Base-by-base conservation (phyloP, 768 basidiomycete species). In the Pisolithus marmoratus region DNA sequence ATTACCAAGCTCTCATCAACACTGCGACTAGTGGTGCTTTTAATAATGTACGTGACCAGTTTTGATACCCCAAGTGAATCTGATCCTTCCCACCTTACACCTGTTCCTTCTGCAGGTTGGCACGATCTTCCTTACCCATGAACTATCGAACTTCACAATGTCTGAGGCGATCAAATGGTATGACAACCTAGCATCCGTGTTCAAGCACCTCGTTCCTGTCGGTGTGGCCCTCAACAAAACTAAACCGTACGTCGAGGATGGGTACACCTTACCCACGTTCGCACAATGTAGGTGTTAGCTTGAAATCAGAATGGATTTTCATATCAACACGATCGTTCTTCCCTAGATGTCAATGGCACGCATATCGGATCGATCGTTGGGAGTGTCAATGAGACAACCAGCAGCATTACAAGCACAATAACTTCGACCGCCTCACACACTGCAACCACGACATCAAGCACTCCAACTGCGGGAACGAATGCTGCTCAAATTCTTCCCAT, bases 101-200 rank as follows among this genome's bases (percentile, higher is more conserved):
- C n/a, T n/a, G 11, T 36, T 12, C 20, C 2, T 14, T 8, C 19
- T 22, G 8, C 45, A 80, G 79, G 59, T 40, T 17, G 81, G 82
- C 4, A 72, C 74, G 0, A 81, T 83, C 55, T 70, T 82, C 45
- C 64, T 83, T 51, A 76, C 77, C 3, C 83, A 84, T 52, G 83
- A 84, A 51, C 58, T 83, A 51, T 78, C 78, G 59, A 80, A 79
- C 53, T 81, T 70, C 54, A 84, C 83, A 5, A 83, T 84, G 83
- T 59, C 63, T 19, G 72, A 79, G 56, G 83, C 82, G 1, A 58
- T 81, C 20, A 75, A 79, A 46, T 78, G 66, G 54, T 77, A 82
- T 53, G 58, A 67, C 1, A 64, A 65, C 50, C 64, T 84, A 24
- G 73, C 72, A 52, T 46, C 64, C 3, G 71, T 70, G 0, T 84